phyloP scores from a whole-genome alignment of 495 filamentous ascomycete species.

The Penicillium dipodomyicola region DNA sequence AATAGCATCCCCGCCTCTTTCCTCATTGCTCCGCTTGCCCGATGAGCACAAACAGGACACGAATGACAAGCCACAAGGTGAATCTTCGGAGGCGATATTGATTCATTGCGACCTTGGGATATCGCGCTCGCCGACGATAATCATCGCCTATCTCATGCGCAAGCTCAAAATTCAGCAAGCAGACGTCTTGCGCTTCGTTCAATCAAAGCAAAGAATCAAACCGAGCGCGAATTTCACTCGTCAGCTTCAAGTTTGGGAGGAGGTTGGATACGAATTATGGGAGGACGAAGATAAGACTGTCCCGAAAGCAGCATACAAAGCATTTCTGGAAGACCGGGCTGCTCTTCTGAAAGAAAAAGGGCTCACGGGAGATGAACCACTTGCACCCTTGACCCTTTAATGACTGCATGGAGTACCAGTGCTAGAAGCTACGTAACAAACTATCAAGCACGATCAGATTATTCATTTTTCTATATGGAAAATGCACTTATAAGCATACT shows the following conservation, averaged over 20 bases:
- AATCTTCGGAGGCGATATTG: constrained; percentile 20
- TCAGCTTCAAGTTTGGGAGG: not conserved
- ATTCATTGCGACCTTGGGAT: constrained; percentile 38
- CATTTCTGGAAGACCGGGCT: constrained; percentile 27
- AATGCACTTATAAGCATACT: no score
- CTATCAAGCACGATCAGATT: no score
- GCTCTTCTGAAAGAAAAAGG: not conserved
- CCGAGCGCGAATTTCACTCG: not conserved
- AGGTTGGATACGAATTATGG: constrained; percentile 35
- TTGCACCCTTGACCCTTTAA: not conserved
- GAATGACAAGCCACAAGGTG: constrained; percentile 8
- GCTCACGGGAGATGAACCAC: not conserved
- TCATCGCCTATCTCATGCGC: constrained; percentile 15
- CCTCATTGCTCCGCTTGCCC: constrained; percentile 17
- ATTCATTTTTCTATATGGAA: no score
- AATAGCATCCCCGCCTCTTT: constrained; percentile 23
- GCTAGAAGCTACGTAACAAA: no score
- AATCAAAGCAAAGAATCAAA: not conserved
- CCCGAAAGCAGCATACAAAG: constrained; percentile 31
- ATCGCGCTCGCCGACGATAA: constrained; percentile 38
- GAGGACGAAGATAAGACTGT: constrained; percentile 27
- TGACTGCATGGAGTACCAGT: no score
- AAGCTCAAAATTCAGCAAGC: not conserved
- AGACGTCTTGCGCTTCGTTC: not conserved
- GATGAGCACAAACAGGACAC: constrained; percentile 16